Conservation (phyloP, 306 rosid species). For the Castanea crenata region DNA sequence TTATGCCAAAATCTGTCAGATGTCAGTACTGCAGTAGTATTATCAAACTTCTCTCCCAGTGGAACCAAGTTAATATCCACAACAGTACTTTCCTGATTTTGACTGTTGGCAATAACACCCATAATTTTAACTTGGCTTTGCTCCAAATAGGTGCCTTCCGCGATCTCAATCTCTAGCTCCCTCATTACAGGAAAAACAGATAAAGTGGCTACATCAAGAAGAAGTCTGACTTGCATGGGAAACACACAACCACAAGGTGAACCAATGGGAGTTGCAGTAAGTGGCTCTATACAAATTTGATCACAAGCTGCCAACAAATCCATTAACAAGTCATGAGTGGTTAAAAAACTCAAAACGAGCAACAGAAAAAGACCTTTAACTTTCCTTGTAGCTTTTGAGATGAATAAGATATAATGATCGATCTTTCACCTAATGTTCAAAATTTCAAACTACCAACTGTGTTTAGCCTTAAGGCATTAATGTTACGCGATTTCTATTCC, state of each 20-base stretch:
- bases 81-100: conserved; percentile 66
- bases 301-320: conserved; percentile 60
- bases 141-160: conserved; percentile 76
- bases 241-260: conserved; percentile 96
- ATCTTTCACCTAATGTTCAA: not conserved
- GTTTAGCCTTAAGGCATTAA: no score
- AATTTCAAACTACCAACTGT: not conserved
- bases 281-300: conserved; percentile 78
- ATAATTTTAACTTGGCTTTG: conserved; percentile 94
- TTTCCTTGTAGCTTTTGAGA: not conserved
- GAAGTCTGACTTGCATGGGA: conserved; percentile 86
- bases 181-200: conserved; percentile 72
- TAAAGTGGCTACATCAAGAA: conserved; percentile 71
- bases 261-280: conserved; percentile 76
- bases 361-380: not conserved
- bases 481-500: no score
- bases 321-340: conserved; percentile 19
- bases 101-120: conserved; percentile 87
- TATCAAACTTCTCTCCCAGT: conserved; percentile 82
- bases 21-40: conserved; percentile 67
- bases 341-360: conserved; percentile 1
- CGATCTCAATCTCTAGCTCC: conserved; percentile 84
- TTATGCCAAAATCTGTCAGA: conserved; percentile 67
- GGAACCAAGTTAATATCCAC: conserved; percentile 91
- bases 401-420: not conserved